phyloP scores from a whole-genome alignment of 2,329 filamentous ascomycete species.

The Chalaropsis thielavioides region DNA sequence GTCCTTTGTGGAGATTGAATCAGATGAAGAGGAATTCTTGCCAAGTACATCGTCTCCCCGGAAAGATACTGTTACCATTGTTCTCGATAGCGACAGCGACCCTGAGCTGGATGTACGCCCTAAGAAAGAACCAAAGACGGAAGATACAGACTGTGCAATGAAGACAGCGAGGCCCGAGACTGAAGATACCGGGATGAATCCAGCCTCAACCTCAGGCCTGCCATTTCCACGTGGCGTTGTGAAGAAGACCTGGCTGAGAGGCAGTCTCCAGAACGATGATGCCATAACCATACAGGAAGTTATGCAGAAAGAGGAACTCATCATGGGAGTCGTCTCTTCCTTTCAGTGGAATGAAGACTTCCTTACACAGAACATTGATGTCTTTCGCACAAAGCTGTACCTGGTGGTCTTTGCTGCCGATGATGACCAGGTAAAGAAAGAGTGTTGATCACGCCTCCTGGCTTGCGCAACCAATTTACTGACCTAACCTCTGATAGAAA shows the following conservation, averaged over 20 bases:
- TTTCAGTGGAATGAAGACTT: conserved; percentile 77
- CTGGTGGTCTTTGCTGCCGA: conserved; percentile 42
- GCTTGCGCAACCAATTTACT: not conserved
- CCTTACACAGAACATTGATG: conserved; percentile 57
- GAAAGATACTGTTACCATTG: conserved; percentile 3
- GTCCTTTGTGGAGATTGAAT: not conserved
- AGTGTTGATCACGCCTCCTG: not conserved
- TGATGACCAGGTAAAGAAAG: conserved; percentile 37
- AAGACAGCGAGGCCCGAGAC: not conserved
- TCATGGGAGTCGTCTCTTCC: conserved; percentile 69
- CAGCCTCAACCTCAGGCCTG: not conserved
- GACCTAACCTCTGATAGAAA: conserved; percentile 28
- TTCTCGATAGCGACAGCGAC: conserved; percentile 11
- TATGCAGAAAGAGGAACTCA: conserved; percentile 54
- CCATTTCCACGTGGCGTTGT: conserved; percentile 46
- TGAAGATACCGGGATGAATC: not conserved
- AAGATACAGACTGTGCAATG: not conserved
- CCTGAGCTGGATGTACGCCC: not conserved
- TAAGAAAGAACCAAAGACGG: not conserved
- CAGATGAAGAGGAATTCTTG: not conserved
- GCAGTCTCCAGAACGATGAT: conserved; percentile 44
- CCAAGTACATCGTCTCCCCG: not conserved
- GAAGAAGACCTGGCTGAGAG: conserved; percentile 65
- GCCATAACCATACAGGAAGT: conserved; percentile 85
- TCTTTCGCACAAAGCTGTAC: conserved; percentile 44